A percentile compares a stretch with the other conserved stretches of the same genome.
Evolutionary conservation across 495 filamentous ascomycete species (phyloP).

Genomic region (Penicillium crystallinum): DNA sequence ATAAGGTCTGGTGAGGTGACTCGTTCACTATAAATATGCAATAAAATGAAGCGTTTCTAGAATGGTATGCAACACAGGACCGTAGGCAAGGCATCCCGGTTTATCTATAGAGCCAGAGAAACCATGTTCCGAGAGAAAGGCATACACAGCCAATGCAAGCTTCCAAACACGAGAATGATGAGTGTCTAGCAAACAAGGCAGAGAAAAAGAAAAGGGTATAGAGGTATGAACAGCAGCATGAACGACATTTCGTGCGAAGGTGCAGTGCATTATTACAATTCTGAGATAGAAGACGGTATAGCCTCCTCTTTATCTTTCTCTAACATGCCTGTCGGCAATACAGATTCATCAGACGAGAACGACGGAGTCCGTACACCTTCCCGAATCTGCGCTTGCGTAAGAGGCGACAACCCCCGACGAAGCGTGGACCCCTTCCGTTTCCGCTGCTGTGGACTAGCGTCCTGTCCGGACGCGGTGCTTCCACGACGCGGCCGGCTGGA

Average conservation of each 20-base stretch:
- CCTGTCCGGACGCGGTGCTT: constrained; percentile 26
- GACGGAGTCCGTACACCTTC: constrained; percentile 37
- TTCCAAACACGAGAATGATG: neutral
- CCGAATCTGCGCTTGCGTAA: constrained; percentile 41
- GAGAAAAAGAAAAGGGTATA: constrained; percentile 2
- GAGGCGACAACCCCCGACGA: constrained; percentile 36
- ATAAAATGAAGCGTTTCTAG: neutral
- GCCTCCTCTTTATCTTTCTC: constrained; percentile 24
- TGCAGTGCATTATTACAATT: constrained; percentile 8
- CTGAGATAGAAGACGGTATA: constrained; percentile 15
- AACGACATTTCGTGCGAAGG: neutral
- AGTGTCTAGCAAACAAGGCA: neutral
- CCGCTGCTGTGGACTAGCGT: constrained; percentile 29
- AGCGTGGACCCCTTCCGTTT: constrained; percentile 32
- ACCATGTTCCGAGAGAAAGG: neutral
- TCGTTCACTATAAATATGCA: neutral
- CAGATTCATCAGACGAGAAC: constrained; percentile 38
- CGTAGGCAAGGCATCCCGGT: neutral
- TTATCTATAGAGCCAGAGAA: neutral
- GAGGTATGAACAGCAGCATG: constrained; percentile 2
- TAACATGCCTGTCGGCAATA: constrained; percentile 18
- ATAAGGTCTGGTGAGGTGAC: too few species aligned
- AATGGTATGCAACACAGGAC: neutral
- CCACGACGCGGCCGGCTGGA: constrained; percentile 34
- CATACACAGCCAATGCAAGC: constrained; percentile 1